phyloP scores from a whole-genome alignment of 2,329 filamentous ascomycete species.

The Apiospora arundinis region DNA sequence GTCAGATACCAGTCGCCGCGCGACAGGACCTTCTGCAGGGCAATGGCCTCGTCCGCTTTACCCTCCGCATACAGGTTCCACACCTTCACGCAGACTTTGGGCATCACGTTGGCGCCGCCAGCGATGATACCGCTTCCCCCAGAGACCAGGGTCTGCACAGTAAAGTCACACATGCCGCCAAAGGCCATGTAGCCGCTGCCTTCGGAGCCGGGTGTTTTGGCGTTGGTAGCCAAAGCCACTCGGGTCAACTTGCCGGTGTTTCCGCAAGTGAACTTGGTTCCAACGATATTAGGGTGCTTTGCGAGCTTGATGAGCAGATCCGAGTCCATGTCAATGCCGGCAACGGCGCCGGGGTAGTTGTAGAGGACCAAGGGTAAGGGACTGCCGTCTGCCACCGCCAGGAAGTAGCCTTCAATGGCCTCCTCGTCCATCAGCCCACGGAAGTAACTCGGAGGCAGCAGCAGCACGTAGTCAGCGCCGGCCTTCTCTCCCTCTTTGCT shows the following conservation, averaged over 20 bases:
- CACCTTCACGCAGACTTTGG: conserved; percentile 67
- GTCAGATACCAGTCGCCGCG: conserved; percentile 70
- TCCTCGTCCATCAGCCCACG: conserved; percentile 61
- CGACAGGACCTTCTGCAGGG: conserved; percentile 69
- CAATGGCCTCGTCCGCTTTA: conserved; percentile 62
- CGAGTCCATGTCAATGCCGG: conserved; percentile 61
- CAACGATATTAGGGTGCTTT: conserved; percentile 61
- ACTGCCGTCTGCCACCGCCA: conserved; percentile 58
- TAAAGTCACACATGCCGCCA: conserved; percentile 78
- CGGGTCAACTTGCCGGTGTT: conserved; percentile 57
- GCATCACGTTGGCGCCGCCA: conserved; percentile 74
- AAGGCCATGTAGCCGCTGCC: conserved; percentile 82
- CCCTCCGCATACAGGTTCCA: conserved; percentile 65
- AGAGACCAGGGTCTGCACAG: conserved; percentile 65
- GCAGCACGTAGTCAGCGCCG: conserved; percentile 70
- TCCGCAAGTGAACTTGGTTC: conserved; percentile 61
- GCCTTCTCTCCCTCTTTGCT: conserved; percentile 66
- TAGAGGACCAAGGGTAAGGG: conserved; percentile 67
- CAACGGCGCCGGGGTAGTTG: conserved; percentile 64
- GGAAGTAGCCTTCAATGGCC: conserved; percentile 65
- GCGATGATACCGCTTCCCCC: conserved; percentile 70
- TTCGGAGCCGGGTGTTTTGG: conserved; percentile 66
- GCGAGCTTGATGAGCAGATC: conserved; percentile 60
- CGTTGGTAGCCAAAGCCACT: conserved; percentile 65
- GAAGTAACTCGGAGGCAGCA: conserved; percentile 75